Evolutionary conservation across 768 basidiomycete species (phyloP), one percentile per base, ranked within the genome.

Genomic region (Lactarius akahatsu): DNA sequence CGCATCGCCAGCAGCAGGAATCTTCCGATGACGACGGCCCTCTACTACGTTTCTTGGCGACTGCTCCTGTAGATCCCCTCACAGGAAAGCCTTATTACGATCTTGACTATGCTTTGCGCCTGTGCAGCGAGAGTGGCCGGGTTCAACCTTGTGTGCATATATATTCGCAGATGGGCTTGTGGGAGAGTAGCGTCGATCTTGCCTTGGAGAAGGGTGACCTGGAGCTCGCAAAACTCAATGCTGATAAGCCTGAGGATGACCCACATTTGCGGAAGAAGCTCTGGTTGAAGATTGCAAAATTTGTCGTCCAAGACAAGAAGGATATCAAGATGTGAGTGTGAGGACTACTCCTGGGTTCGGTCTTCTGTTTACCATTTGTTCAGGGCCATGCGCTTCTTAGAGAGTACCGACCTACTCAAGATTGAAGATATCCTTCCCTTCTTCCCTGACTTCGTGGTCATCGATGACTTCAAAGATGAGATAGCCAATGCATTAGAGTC

Each of bases 401-500:
- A 98, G 75, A 89, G 93, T 69, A 96, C 97, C 0, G 89, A 93
- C 71, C 79, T 98, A 41, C 85, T 99, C 74, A 98, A 98, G 78
- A 96, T 99, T 70, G 97, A 99, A 74, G 97, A 99, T 74, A 97
- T 99, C 68, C 80, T 99, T 20, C 97, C 97, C 6, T 99, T 98
- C 87, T 98, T 99, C 87, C 96, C 97, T 2, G 96, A 98, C 78
- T 99, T 99, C 74, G 94, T 96, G 15, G 92, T 98, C 66, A 98
- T 99, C 70, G 97, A 98, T 74, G 97, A 98, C 75, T 98, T 99
- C 84, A 99, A 99, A 76, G 92, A 96, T 72, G 96, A 98, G 78
- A 98, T 98, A 70, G 96, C 96, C 59, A 89, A 89, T 67, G 97
- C 97, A 0, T 79, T 99, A 70, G 96, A 99, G 74, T 91, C 91